Base-by-base conservation (phyloP, 331 rosid species). In the Telfairia occidentalis region DNA sequence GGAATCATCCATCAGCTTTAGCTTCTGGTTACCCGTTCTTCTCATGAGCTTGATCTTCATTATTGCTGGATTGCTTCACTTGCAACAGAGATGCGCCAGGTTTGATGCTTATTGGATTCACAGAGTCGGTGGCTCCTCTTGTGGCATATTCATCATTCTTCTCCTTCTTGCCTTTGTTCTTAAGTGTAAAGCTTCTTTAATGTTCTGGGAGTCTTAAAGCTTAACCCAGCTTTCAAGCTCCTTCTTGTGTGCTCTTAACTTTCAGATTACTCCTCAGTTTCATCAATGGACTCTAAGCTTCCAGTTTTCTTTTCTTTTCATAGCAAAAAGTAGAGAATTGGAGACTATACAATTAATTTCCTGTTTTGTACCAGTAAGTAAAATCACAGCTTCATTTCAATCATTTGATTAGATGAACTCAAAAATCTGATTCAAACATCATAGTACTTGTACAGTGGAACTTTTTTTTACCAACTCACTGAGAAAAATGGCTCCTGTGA, bases 81-180 rank as follows among this genome's bases (percentile, higher is more conserved):
- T 86, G 7, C 92, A 95, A 77, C 72, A 46, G 46, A 82, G 87
- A 75, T 77, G 82, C 10, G 61, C 88, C 29, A 86, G 85, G 82
- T 88, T 87, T 24, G 99, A 92, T 78, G 92, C 90, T 34, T 30
- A 88, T 46, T 95, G 96, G 97, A 92, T 95, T 77, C 91, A 92
- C 69, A 87, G 96, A 75, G 93, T 90, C 57, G 85, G 89, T 19
- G 97, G 99, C 80, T 92, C 99, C 75, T 92, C 97, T 0, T 79
- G 85, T 6, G 96, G 99, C 74, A 87, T 92, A 30, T 43, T 88
- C 29, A 45, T 82, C 8, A 76, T 84, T 76, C 91, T 95, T 43
- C 32, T 89, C 63, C 38, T 95, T 82, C 96, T 95, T 80, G 88
- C 89, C 29, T 83, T 95, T 60, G 82, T 95, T 80, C 78, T 92